Evolutionary conservation across 208 protist genomes (phyloP).

Genomic region (Acanthamoeba quina): DNA sequence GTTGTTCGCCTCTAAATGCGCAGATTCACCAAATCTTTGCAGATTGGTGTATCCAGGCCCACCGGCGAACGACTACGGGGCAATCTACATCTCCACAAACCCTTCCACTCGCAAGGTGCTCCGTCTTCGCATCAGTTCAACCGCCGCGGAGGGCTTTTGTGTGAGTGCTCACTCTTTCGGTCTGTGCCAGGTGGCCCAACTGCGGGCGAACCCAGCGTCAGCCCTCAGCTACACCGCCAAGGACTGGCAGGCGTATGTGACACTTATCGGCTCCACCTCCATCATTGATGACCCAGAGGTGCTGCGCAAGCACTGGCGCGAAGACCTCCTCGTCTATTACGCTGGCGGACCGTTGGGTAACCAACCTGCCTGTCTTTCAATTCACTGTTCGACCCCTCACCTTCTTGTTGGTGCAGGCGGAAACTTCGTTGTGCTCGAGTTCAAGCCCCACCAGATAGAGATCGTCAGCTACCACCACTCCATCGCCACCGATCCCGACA

Average conservation of each 20-base stretch:
- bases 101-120: neutral
- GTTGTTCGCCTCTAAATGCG: neutral
- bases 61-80: neutral
- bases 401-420: neutral
- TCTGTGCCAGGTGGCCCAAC: neutral
- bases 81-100: neutral
- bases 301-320: constrained; percentile 20
- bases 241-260: constrained; percentile 10
- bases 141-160: neutral
- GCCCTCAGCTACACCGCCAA: constrained; percentile 7
- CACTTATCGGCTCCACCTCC: neutral
- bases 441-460: neutral
- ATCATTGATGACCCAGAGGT: neutral
- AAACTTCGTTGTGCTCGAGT: constrained; percentile 1
- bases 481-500: neutral
- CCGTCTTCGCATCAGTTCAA: neutral
- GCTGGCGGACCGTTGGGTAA: neutral
- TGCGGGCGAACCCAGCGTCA: neutral
- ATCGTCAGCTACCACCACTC: constrained; percentile 15
- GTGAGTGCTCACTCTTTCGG: neutral
- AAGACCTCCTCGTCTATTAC: neutral
- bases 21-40: neutral
- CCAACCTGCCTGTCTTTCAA: neutral
- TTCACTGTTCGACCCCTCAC: neutral
- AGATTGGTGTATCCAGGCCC: neutral